These are phyloP conservation scores for Coemansia sp. DNA, from an alignment of 192 early-diverging fungal species.

Conservation along the genomic window DNA sequence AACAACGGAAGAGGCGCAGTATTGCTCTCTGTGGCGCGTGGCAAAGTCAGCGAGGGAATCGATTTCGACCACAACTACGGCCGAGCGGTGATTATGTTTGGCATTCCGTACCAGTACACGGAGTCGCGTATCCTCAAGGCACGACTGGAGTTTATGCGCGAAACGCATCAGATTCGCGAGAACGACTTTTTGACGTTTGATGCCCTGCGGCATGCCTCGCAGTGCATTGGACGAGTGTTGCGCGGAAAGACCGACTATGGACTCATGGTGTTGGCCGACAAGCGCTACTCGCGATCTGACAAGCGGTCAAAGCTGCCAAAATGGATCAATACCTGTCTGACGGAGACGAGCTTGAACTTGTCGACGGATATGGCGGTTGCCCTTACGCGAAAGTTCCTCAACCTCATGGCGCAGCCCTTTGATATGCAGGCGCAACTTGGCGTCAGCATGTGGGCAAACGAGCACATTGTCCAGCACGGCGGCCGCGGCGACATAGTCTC, in stretches of 20 bases:
- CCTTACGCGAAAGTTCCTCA: slow-evolving; percentile 90
- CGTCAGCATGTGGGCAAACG: slow-evolving; percentile 83
- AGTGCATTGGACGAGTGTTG: slow-evolving; percentile 97
- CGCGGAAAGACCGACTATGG: slow-evolving; percentile 99
- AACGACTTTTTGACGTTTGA: slow-evolving; percentile 99
- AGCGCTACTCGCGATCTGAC: slow-evolving; percentile 93
- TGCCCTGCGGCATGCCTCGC: slow-evolving; percentile 98
- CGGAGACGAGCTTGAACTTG: slow-evolving; percentile 86
- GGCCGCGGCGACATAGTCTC: slow-evolving; percentile 18
- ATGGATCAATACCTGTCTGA: slow-evolving; percentile 94
- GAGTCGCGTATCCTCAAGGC: slow-evolving; percentile 95
- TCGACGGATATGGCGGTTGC: slow-evolving; percentile 97
- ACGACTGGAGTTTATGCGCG: slow-evolving; percentile 92
- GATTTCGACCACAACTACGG: slow-evolving; percentile 99
- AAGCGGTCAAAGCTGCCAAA: slow-evolving; percentile 95
- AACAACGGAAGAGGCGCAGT: slow-evolving; percentile 99
- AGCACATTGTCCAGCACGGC: slow-evolving; percentile 65
- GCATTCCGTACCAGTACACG: slow-evolving; percentile 99
- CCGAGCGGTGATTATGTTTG: slow-evolving; percentile 98
- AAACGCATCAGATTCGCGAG: slow-evolving; percentile 92
- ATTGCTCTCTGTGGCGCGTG: slow-evolving; percentile 95
- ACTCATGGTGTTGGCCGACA: slow-evolving; percentile 98
- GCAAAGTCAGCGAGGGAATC: slow-evolving; percentile 99
- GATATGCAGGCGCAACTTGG: slow-evolving; percentile 79
- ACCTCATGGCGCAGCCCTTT: slow-evolving; percentile 95